These are phyloP conservation scores for Backusella parvicylindrica DNA, from an alignment of 192 early-diverging fungal species.

Conservation along the genomic window DNA sequence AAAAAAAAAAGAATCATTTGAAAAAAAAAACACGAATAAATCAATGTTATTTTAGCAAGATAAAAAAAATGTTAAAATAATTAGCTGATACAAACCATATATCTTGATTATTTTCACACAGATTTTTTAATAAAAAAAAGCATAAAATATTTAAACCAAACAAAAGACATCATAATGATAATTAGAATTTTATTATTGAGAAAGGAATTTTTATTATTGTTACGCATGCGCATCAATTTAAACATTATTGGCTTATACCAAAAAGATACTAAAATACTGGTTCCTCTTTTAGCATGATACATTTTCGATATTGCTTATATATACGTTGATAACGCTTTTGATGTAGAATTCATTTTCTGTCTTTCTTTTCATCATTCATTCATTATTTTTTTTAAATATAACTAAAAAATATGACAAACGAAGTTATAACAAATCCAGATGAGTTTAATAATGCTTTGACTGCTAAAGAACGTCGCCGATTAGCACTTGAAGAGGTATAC, in stretches of 20 bases:
- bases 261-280: not conserved
- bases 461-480: conserved; percentile 15
- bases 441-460: not conserved
- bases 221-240: not conserved
- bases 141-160: not conserved
- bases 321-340: not conserved
- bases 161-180: not conserved
- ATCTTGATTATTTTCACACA: not conserved
- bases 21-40: too few relatives aligned
- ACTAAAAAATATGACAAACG: not conserved
- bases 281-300: not conserved
- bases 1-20: too few relatives aligned
- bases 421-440: not conserved
- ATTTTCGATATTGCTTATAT: not conserved
- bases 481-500: conserved; percentile 24
- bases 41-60: not conserved
- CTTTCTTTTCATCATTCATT: not conserved
- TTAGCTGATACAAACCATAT: too few relatives aligned
- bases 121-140: not conserved
- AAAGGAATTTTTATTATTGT: not conserved
- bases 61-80: not conserved
- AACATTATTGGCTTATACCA: not conserved
- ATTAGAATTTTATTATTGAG: not conserved
- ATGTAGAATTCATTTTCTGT: not conserved
- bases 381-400: not conserved